A percentile compares a stretch with the other conserved stretches of the same genome.
These are phyloP conservation scores for Orbilia oligospora DNA, from an alignment of 2,329 filamentous ascomycete genomes.

Conservation along the genomic window DNA sequence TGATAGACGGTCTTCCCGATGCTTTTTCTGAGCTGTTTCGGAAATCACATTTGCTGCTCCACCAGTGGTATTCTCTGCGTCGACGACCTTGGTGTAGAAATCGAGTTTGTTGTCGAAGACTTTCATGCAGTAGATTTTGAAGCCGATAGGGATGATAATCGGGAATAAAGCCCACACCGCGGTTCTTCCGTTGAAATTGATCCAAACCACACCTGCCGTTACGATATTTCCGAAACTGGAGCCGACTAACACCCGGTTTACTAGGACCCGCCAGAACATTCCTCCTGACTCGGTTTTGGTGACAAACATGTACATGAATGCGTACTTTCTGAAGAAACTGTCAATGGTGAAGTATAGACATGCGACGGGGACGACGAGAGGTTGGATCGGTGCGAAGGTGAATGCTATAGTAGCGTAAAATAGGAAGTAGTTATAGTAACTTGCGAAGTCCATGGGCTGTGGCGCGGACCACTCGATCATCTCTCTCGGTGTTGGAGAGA, in stretches of 20 bases:
- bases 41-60: slow-evolving; percentile 63
- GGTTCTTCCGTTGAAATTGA: slow-evolving; percentile 72
- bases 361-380: slow-evolving; percentile 85
- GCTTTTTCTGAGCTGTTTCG: slow-evolving; percentile 64
- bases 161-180: slow-evolving; percentile 80
- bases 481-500: slow-evolving; percentile 88
- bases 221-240: slow-evolving; percentile 83
- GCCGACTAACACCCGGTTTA: slow-evolving; percentile 92
- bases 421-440: slow-evolving; percentile 97
- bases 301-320: slow-evolving; percentile 92
- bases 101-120: slow-evolving; percentile 74
- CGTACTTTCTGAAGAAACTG: slow-evolving; percentile 92
- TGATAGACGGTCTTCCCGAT: slow-evolving; percentile 78
- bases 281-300: slow-evolving; percentile 98
- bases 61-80: slow-evolving; percentile 64
- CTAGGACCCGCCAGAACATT: slow-evolving; percentile 89
- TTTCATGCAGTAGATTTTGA: slow-evolving; percentile 81
- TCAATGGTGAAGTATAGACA: slow-evolving; percentile 92
- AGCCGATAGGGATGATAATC: slow-evolving; percentile 76
- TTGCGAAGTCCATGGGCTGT: slow-evolving; percentile 92
- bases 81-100: slow-evolving; percentile 80
- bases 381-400: slow-evolving; percentile 87
- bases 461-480: slow-evolving; percentile 94
- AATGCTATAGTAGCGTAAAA: slow-evolving; percentile 93
- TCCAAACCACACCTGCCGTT: slow-evolving; percentile 81